A percentile compares a stretch with the other conserved stretches of the same genome.
Evolutionary conservation across 2,329 filamentous ascomycete genomes (phyloP).

Genomic region (Colletotrichum lupini): DNA sequence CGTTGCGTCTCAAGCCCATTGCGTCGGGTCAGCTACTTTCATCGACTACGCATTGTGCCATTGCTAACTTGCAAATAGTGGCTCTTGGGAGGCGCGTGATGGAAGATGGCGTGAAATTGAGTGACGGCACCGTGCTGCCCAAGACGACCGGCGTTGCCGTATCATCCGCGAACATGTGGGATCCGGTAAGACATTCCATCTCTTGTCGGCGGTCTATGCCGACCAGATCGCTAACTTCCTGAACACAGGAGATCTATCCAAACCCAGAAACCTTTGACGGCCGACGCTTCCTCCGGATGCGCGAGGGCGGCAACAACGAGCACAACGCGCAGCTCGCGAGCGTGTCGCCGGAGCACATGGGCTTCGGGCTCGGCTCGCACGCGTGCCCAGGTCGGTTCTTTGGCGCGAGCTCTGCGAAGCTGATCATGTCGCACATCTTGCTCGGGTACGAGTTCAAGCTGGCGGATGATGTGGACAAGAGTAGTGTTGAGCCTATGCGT

Average conservation of each 20-base stretch:
- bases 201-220: rapidly evolving
- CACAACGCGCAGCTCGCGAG: constrained; percentile 52
- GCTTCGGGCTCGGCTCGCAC: constrained; percentile 57
- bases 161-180: constrained; percentile 9
- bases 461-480: constrained; percentile 43
- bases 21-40: not conserved
- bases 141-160: constrained; percentile 9
- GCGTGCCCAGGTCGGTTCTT: constrained; percentile 62
- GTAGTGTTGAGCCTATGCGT: not conserved
- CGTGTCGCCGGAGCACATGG: constrained; percentile 47
- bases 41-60: too few species aligned
- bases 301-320: constrained; percentile 15
- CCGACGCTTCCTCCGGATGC: constrained; percentile 20
- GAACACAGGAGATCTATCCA: constrained; percentile 4
- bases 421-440: constrained; percentile 52
- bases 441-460: constrained; percentile 54
- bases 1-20: constrained; percentile 40
- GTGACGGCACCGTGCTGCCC: constrained; percentile 16
- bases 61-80: not conserved
- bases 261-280: constrained; percentile 10
- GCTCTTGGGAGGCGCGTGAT: not conserved
- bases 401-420: constrained; percentile 56
- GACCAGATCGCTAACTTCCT: not conserved
- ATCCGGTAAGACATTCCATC: not conserved
- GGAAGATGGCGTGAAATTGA: constrained; percentile 9